Percentiles rank a stretch among this genome's conserved stretches.
phyloP scores from a whole-genome alignment of 768 basidiomycete genomes.

The Rhizopogon rudus region DNA sequence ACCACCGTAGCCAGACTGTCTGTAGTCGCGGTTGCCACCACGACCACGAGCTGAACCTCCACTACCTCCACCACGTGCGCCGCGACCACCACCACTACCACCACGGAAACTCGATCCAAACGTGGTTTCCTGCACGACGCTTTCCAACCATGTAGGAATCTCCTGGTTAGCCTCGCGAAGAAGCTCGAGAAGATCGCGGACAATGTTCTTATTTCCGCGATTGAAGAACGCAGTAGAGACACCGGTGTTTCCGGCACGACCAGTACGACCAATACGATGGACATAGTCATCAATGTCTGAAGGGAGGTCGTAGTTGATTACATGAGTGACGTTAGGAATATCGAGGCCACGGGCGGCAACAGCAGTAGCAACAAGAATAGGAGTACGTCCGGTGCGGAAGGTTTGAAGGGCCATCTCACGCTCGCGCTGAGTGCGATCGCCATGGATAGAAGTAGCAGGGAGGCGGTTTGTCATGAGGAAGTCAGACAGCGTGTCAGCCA shows the following conservation, averaged over 20 bases:
- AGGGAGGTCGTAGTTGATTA: slow-evolving; percentile 97
- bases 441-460: slow-evolving; percentile 95
- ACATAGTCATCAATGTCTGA: slow-evolving; percentile 99
- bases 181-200: slow-evolving; percentile 87
- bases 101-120: slow-evolving; percentile 57
- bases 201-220: slow-evolving; percentile 88
- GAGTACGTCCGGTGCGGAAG: slow-evolving; percentile 92
- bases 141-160: slow-evolving; percentile 86
- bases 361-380: slow-evolving; percentile 95
- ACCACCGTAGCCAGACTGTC: slow-evolving; percentile 27
- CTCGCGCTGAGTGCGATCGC: slow-evolving; percentile 96
- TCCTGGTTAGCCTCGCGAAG: slow-evolving; percentile 96
- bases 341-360: slow-evolving; percentile 99
- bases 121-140: slow-evolving; percentile 75
- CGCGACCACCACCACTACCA: slow-evolving; percentile 52
- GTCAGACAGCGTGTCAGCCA: slow-evolving; percentile 98
- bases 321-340: slow-evolving; percentile 98
- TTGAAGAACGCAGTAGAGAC: slow-evolving; percentile 95
- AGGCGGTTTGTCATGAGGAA: slow-evolving; percentile 82
- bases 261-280: slow-evolving; percentile 96
- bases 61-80: slow-evolving; percentile 42
- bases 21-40: slow-evolving; percentile 33
- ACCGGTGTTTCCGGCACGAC: slow-evolving; percentile 98
- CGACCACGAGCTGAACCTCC: slow-evolving; percentile 32
- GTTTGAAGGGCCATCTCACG: slow-evolving; percentile 94